phyloP scores from a whole-genome alignment of 2,329 filamentous ascomycete genomes.

The Trichoderma hamatum region DNA sequence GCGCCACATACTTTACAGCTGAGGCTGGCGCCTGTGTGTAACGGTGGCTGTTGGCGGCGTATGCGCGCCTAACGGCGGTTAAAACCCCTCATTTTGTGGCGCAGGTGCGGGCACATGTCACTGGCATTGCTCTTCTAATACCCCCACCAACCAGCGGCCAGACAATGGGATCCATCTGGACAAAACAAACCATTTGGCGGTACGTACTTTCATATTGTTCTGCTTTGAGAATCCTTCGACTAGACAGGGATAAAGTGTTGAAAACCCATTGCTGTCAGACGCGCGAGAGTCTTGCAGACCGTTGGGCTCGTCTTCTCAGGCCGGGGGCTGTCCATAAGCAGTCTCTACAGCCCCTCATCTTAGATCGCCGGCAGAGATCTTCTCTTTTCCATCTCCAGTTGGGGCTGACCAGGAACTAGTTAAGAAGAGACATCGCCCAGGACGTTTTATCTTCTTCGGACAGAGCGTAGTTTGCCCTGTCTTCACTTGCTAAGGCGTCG shows the following conservation, averaged over 20 bases:
- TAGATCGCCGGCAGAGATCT: background rate
- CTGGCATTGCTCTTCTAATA: background rate
- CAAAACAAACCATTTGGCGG: constrained; percentile 8
- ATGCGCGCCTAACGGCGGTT: background rate
- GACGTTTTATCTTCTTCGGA: background rate
- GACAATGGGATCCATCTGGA: background rate
- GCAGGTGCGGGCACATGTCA: constrained; percentile 4
- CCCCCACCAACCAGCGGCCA: constrained; percentile 7
- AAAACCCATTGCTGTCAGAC: constrained; percentile 18
- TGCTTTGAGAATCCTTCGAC: background rate
- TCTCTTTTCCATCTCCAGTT: background rate
- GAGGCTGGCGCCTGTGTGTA: background rate
- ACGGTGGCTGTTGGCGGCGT: background rate
- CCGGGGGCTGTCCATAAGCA: constrained; percentile 12
- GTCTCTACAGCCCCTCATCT: constrained; percentile 5
- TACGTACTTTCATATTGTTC: constrained; percentile 25
- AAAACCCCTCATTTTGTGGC: constrained; percentile 19
- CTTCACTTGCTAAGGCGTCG: background rate
- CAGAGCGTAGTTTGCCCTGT: constrained; percentile 8
- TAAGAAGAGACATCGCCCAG: background rate
- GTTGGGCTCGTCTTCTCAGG: background rate
- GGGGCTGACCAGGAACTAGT: background rate
- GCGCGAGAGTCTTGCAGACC: background rate
- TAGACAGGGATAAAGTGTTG: constrained; percentile 17
- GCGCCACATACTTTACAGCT: constrained; percentile 13